Conservation (phyloP, 495 filamentous ascomycete species). For the Penicillium ochrochloron region DNA sequence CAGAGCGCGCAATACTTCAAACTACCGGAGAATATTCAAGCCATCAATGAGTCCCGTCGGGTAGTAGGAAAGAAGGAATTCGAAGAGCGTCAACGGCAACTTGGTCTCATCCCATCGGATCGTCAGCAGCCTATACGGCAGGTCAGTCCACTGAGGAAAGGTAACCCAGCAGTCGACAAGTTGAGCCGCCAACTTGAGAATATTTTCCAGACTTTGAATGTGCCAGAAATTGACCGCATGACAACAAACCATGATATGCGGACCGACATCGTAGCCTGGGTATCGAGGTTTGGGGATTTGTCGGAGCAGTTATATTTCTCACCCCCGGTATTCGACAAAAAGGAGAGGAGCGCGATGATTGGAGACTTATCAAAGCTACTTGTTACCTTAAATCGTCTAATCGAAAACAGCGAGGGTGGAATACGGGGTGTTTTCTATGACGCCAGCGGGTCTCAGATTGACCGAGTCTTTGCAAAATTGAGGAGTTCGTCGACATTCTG, state of each 20-base stretch:
- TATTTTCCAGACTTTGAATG: not conserved
- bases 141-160: not conserved
- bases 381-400: constrained; percentile 1
- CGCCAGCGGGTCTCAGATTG: not conserved
- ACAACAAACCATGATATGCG: not conserved
- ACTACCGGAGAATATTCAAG: not conserved
- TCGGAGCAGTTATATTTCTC: not conserved
- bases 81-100: not conserved
- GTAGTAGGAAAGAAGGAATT: not conserved
- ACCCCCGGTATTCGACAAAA: not conserved
- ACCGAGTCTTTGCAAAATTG: not conserved
- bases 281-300: not conserved
- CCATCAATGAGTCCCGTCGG: not conserved
- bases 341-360: not conserved
- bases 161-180: not conserved
- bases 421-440: not conserved
- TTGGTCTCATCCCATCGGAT: not conserved
- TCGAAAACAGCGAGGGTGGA: not conserved
- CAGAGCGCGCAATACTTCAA: not conserved
- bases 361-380: not conserved
- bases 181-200: not conserved
- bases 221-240: not conserved
- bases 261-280: not conserved
- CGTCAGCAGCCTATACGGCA: not conserved
- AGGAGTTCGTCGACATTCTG: not conserved